Evolutionary conservation across 495 filamentous ascomycete species (phyloP), one percentile per base, ranked within the genome.

Genomic region (Aspergillus nidulans): DNA sequence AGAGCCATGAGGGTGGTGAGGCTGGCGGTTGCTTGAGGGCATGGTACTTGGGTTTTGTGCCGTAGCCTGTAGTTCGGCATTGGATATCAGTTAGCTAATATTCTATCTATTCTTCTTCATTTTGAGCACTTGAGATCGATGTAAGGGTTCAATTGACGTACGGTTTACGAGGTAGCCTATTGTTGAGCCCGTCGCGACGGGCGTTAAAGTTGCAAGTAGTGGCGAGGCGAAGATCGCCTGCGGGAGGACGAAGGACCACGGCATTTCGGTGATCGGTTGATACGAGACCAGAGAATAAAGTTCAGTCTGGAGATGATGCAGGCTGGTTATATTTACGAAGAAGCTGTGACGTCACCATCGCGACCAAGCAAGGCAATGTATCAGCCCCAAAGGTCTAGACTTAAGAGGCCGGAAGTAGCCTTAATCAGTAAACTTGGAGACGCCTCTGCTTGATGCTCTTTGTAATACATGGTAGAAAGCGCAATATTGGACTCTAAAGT

Each of bases 1-100:
- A 97, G 55, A 91, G 77, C 72, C 81, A 82, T 5, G 88, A 78
- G 0, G 92, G 92, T 4, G 92, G 92, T 36, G 81, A 77, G 57
- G 85, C 77, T 1, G 91, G 91, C 0, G 92, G 92, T 66, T 96
- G 89, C 51, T 82, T 83, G 43, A 95, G 76, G 2, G 78, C 67
- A 18, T 74, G 61, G 70, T 96, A 94, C 41, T 75, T 82, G 42
- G 74, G 69, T 59, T 85, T 77, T 20, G 82, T 86, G 52, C 76
- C 81, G 12, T 78, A 80, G 82, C 62, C 53, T 53, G 45, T 53
- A 18, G 5, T 30, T 30, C 26, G 26, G 26, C n/a, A n/a, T n/a
- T n/a, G n/a, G n/a, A n/a, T n/a, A n/a, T n/a, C n/a, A n/a, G 26
- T 28, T 28, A 28, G 26, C 26, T 4, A 28, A 20, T 39, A 52